Evolutionary conservation across 768 basidiomycete species (phyloP), one percentile per base, ranked within the genome.

Genomic region (Rhizopogon salebrosus): DNA sequence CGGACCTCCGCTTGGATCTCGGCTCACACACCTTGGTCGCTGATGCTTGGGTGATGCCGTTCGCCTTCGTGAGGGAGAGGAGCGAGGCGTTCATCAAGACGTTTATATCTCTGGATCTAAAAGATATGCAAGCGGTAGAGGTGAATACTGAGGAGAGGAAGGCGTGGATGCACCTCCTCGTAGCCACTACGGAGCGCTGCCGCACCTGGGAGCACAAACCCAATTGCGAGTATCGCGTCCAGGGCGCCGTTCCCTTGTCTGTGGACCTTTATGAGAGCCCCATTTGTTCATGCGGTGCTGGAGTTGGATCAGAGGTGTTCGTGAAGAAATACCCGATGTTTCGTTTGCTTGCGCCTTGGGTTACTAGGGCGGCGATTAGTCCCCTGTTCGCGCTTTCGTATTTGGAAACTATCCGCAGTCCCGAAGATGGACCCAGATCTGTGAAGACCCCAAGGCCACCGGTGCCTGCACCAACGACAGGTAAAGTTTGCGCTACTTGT

Each of bases 301-400:
- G 80, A 3, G 70, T 80, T 41, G 72, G 76, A 42, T 63, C 75
- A 5, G 74, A 67, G 2, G 62, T 56, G 1, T 73, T 83, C 54
- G 57, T 57, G 0, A 40, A 57, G 13, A 55, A 59, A 9, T 83
- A 78, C 11, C 29, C 77, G 64, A 65, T 53, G 31, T 48, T 1
- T 46, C 43, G 8, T 1, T 20, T 29, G 20, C 60, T 83, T 11
- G 71, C 72, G 1, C 71, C 72, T 6, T 75, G 74, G 46, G 74
- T 69, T 13, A 81, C 78, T 1, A 69, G 82, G 8, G 64, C 74
- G 4, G 84, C 79, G 0, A 64, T 85, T 36, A 69, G 75, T 1
- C 83, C 80, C 0, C 63, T 85, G 10, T 84, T 83, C 48, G 71
- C 77, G 0, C 72, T 77, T 14, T 70, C 80, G 6, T 80, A 76